phyloP scores from a whole-genome alignment of 2,329 filamentous ascomycete species.

The Pseudomassariella vexata region DNA sequence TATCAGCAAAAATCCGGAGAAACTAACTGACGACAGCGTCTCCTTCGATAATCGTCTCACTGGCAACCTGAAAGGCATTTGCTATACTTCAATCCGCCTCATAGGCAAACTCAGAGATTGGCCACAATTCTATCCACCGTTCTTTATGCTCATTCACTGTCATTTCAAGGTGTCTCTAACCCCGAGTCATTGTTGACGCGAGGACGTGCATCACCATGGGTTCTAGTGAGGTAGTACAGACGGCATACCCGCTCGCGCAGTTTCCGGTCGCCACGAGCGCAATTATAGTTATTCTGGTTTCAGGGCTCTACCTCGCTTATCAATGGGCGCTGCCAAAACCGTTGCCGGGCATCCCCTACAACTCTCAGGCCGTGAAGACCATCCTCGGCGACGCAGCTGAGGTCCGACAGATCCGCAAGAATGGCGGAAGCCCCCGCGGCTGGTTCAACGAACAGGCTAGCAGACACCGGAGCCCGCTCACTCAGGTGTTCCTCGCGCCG shows the following conservation, averaged over 20 bases:
- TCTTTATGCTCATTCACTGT: too few species aligned
- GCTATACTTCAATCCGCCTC: too few species aligned
- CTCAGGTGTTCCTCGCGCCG: constrained; percentile 27
- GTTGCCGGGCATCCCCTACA: constrained; percentile 12
- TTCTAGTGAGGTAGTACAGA: too few species aligned
- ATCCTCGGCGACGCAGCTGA: constrained; percentile 9
- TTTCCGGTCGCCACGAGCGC: constrained; percentile 7
- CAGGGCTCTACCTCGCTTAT: constrained; percentile 15
- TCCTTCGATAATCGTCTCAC: too few species aligned
- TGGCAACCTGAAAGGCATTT: too few species aligned
- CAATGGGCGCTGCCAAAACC: constrained; percentile 14
- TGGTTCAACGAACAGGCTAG: constrained; percentile 9
- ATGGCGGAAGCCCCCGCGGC: constrained; percentile 6
- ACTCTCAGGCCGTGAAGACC: constrained; percentile 5
- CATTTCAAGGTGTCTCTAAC: too few species aligned
- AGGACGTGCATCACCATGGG: too few species aligned
- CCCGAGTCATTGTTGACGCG: too few species aligned
- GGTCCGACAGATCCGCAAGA: constrained; percentile 6
- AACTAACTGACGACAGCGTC: too few species aligned
- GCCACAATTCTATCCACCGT: too few species aligned
- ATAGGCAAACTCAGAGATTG: too few species aligned
- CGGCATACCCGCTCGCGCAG: constrained; percentile 5
- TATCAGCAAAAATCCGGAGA: too few species aligned
- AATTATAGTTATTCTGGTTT: constrained; percentile 5
- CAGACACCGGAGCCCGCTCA: constrained; percentile 16